Conservation (phyloP, 176 grass and related monocot genomes). For the Aegilops bicornis region DNA sequence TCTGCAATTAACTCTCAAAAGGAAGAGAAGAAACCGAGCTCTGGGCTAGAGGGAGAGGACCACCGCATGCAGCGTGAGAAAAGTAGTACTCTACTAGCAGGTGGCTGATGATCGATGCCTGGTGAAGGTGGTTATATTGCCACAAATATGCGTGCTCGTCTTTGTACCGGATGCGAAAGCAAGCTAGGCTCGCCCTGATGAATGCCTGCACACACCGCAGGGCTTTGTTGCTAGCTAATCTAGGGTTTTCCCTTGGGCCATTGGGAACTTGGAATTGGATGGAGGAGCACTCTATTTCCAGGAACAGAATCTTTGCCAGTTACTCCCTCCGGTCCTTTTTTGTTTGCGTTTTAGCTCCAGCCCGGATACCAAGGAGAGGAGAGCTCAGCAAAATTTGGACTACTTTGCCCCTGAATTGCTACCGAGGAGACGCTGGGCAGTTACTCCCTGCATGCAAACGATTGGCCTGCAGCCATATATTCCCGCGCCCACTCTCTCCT, state of each 20-base stretch:
- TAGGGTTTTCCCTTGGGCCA: background rate
- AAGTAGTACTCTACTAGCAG: background rate
- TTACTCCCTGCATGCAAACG: too few relatives aligned
- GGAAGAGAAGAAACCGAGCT: background rate
- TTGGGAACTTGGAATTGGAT: slow-evolving; percentile 5
- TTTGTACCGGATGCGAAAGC: slow-evolving; percentile 18
- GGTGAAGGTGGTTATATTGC: slow-evolving; percentile 21
- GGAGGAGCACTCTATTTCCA: slow-evolving; percentile 34
- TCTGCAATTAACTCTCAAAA: too few relatives aligned
- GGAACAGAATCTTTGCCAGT: slow-evolving; percentile 49
- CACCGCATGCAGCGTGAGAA: background rate
- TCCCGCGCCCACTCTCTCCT: too few relatives aligned
- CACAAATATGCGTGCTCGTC: slow-evolving; percentile 13
- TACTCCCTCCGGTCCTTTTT: background rate
- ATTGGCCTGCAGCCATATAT: too few relatives aligned
- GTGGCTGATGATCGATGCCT: background rate
- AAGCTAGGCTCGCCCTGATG: background rate
- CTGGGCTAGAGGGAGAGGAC: slow-evolving; percentile 11
- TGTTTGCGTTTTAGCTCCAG: too few relatives aligned
- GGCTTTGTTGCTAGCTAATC: background rate
- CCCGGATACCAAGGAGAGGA: too few relatives aligned
- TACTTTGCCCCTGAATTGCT: too few relatives aligned
- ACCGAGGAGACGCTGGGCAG: too few relatives aligned
- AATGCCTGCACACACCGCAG: background rate
- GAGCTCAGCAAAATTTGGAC: too few relatives aligned